Evolutionary conservation across 2,329 filamentous ascomycete genomes (phyloP).

Genomic region (Lasiodiplodia hormozganensis): DNA sequence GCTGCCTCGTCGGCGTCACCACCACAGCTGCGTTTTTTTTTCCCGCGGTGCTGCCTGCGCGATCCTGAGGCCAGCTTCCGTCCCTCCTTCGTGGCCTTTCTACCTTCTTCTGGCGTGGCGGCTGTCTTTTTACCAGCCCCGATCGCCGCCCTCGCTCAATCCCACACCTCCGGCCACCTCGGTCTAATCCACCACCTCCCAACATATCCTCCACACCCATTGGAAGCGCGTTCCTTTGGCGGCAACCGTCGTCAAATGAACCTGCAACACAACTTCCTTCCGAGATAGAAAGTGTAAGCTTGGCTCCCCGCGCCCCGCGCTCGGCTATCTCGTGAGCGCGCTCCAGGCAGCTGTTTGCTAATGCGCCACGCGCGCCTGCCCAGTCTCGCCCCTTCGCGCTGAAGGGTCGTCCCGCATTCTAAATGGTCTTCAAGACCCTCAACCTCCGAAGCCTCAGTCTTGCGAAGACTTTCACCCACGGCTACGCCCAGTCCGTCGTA

Average conservation of each 20-base stretch:
- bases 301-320: slow-evolving; percentile 5
- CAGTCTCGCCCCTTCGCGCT: slow-evolving; percentile 58
- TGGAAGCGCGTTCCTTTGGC: slow-evolving; percentile 86
- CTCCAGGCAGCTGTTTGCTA: slow-evolving; percentile 28
- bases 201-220: slow-evolving; percentile 30
- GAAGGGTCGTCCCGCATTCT: slow-evolving; percentile 74
- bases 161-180: not conserved
- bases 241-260: slow-evolving; percentile 96
- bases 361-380: slow-evolving; percentile 17
- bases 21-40: slow-evolving; percentile 12
- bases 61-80: slow-evolving; percentile 19
- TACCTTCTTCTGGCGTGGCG: not conserved
- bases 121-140: slow-evolving; percentile 11
- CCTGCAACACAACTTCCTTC: slow-evolving; percentile 76
- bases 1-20: slow-evolving; percentile 20
- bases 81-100: slow-evolving; percentile 13
- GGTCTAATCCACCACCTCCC: slow-evolving; percentile 2
- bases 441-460: slow-evolving; percentile 97
- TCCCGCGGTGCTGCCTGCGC: slow-evolving; percentile 20
- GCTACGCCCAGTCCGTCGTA: slow-evolving; percentile 97
- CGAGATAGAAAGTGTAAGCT: slow-evolving; percentile 68
- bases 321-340: slow-evolving; percentile 12
- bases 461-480: slow-evolving; percentile 95
- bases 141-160: not conserved
- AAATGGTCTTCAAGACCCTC: slow-evolving; percentile 83